These are phyloP conservation scores for Dactylellina sp. DNA, from an alignment of 2,329 filamentous ascomycete species.

Conservation along the genomic window DNA sequence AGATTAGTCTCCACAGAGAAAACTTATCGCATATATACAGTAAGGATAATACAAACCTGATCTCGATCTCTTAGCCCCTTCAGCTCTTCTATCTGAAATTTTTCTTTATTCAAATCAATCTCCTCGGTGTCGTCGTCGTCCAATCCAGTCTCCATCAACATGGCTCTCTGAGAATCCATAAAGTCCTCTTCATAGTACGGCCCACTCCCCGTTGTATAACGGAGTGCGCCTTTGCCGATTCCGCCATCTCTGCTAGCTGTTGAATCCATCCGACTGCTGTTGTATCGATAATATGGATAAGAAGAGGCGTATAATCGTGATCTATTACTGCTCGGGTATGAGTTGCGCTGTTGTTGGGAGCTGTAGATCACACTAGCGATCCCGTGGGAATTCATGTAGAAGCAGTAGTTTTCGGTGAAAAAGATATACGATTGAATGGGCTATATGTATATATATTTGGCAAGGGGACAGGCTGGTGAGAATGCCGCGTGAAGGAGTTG, in stretches of 20 bases:
- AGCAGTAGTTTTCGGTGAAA: constrained; percentile 15
- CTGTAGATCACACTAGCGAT: constrained; percentile 53
- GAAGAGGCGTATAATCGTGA: constrained; percentile 21
- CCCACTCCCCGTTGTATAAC: constrained; percentile 34
- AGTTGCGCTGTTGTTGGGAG: constrained; percentile 20
- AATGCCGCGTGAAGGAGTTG: constrained; percentile 20
- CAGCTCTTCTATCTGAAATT: constrained; percentile 46
- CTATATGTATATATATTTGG: too few relatives aligned
- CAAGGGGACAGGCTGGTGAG: constrained; percentile 34
- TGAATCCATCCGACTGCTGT: constrained; percentile 40
- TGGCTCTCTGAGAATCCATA: constrained; percentile 39
- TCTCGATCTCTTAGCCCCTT: constrained; percentile 30
- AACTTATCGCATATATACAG: too few relatives aligned
- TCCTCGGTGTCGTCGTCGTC: constrained; percentile 23
- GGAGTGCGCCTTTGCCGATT: not conserved
- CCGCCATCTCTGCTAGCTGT: not conserved
- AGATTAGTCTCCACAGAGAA: not conserved
- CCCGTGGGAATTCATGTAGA: constrained; percentile 50
- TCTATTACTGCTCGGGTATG: constrained; percentile 8
- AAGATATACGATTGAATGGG: not conserved
- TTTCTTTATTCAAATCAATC: constrained; percentile 50
- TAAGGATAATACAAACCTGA: constrained; percentile 38
- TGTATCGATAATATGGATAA: constrained; percentile 40
- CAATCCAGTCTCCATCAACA: constrained; percentile 29
- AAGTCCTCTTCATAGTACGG: constrained; percentile 42